These are phyloP conservation scores for Globisporangium perplexum DNA, from an alignment of 352 stramenopile genomes.

Conservation along the genomic window DNA sequence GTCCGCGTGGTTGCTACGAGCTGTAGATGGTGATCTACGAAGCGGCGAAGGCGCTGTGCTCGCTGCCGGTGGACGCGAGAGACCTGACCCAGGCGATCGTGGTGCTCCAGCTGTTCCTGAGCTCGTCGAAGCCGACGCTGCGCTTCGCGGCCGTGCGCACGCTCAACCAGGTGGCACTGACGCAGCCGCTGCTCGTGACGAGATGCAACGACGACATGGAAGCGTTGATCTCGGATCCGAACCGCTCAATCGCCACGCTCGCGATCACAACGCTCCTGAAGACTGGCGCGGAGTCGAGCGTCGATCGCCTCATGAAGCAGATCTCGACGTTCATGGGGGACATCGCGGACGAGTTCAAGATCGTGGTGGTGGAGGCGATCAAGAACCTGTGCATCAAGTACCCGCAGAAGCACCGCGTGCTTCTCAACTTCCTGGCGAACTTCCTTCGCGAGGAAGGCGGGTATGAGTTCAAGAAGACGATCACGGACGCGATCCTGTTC, in stretches of 20 bases:
- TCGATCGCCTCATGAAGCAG: constrained; percentile 97
- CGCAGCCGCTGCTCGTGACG: constrained; percentile 93
- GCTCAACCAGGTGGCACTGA: constrained; percentile 89
- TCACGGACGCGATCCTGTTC: constrained; percentile 97
- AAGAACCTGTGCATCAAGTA: constrained; percentile 98
- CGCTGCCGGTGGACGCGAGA: constrained; percentile 93
- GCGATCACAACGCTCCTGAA: constrained; percentile 99
- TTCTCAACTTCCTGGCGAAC: constrained; percentile 98
- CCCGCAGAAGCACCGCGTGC: constrained; percentile 95
- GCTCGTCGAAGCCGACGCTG: constrained; percentile 93
- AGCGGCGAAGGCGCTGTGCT: constrained; percentile 94
- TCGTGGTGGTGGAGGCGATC: constrained; percentile 96
- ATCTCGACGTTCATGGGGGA: constrained; percentile 98
- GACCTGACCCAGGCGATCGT: constrained; percentile 97
- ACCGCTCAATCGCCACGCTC: constrained; percentile 97
- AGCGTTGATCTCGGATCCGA: constrained; percentile 94
- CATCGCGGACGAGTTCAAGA: constrained; percentile 99
- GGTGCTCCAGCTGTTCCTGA: constrained; percentile 94
- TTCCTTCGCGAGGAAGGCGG: constrained; percentile 96
- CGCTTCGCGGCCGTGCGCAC: constrained; percentile 97
- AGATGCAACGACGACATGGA: constrained; percentile 99
- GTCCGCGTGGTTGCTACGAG: not conserved
- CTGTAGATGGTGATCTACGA: constrained; percentile 99
- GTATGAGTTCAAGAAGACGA: constrained; percentile 99
- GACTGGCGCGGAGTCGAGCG: constrained; percentile 94